Evolutionary conservation across 805 yeast genomes (phyloP).

Genomic region (Sugiyamaella mastotermitis): DNA sequence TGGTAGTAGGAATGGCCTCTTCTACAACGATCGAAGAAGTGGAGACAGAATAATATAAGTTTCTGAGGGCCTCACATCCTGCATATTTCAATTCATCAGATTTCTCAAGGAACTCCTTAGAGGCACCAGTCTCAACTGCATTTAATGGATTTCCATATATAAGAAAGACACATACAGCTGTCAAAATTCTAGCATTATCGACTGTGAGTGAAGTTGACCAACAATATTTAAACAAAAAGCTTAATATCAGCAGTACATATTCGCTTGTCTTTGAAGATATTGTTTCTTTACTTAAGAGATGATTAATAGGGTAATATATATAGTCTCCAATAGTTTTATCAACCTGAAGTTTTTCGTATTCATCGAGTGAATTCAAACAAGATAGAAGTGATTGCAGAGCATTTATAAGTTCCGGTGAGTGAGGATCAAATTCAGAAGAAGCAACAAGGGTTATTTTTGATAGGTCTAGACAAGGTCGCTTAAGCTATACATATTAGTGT

Average conservation of each 20-base stretch:
- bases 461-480: no score
- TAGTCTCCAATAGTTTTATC: conserved; percentile 46
- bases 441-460: no score
- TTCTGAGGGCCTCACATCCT: conserved; percentile 23
- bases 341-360: conserved; percentile 2
- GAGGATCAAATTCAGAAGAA: conserved; percentile 13
- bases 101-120: conserved; percentile 13
- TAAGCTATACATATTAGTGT: no score
- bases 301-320: conserved; percentile 54
- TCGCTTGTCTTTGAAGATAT: conserved; percentile 44
- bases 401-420: conserved; percentile 12
- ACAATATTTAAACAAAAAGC: conserved; percentile 38
- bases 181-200: conserved; percentile 22
- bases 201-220: conserved; percentile 34
- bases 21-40: conserved; percentile 7
- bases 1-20: conserved; percentile 12
- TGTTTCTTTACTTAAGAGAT: conserved; percentile 42
- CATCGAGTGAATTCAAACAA: conserved; percentile 4
- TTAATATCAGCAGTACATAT: conserved; percentile 39
- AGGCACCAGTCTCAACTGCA: conserved; percentile 16
- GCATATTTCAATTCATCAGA: conserved; percentile 22
- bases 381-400: conserved; percentile 15
- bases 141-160: conserved; percentile 10
- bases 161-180: conserved; percentile 22
- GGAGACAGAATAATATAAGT: conserved; percentile 18